phyloP scores from a whole-genome alignment of 352 stramenopile species.

The Globisporangium lucens region DNA sequence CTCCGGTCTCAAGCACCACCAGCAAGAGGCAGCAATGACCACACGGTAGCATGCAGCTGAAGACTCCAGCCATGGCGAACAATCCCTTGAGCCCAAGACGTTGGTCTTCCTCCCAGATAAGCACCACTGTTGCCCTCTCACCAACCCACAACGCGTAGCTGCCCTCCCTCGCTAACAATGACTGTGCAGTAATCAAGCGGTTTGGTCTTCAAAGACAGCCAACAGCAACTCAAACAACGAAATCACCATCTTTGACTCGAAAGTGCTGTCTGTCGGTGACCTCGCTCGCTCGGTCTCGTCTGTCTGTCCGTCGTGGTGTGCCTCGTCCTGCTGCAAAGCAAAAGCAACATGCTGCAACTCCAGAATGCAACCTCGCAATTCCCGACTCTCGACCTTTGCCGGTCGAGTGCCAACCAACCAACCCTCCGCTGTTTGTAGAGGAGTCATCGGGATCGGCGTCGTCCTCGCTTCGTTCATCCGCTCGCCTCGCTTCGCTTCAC shows the following conservation, averaged over 20 bases:
- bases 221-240: conserved; percentile 1
- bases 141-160: background rate
- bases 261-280: conserved; percentile 3
- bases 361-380: too few species aligned
- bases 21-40: background rate
- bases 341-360: too few species aligned
- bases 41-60: background rate
- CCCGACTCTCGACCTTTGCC: too few species aligned
- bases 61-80: background rate
- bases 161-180: background rate
- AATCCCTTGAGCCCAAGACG: background rate
- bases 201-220: background rate
- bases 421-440: background rate
- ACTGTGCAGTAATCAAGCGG: too few species aligned
- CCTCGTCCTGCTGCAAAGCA: too few species aligned
- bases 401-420: too few species aligned
- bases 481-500: too few species aligned
- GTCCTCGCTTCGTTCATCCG: too few species aligned
- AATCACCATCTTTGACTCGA: conserved; percentile 5
- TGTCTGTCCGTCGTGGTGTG: background rate
- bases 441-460: too few species aligned
- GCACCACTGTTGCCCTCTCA: too few species aligned
- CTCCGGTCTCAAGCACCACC: background rate
- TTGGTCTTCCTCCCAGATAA: background rate
- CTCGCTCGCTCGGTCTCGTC: background rate